Base-by-base conservation (phyloP, 345 rosid genomes). In the Excoecaria cochinchinensis region DNA sequence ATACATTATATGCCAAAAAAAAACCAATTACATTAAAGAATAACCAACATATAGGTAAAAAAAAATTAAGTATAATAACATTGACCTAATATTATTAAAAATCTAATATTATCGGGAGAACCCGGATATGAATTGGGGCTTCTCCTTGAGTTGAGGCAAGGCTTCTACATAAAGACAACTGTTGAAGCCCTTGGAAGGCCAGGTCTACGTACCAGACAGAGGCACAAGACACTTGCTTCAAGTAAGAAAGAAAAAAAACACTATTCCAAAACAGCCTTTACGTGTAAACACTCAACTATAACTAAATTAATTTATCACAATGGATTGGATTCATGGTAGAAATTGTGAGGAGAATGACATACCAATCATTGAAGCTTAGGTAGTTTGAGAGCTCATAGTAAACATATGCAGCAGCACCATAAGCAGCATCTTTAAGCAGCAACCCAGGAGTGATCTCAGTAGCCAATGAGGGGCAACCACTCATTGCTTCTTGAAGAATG, bases 361-460 rank as follows among this genome's bases (percentile, higher is more conserved):
- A 95, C 99, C 99, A 95, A 81, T 93, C 97, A 85, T 87, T 88
- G 87, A 95, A 95, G 87, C 87, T 91, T 67, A 95, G 83, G 82
- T 90, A 95, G 82, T 91, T 95, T 38, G 99, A 95, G 77, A 95
- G 94, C 88, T 95, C 99, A 87, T 95, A 95, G 80, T 95, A 95
- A 75, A 95, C 93, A 82, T 91, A 95, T 73, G 99, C 98, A 76
- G 98, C 92, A 76, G 98, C 99, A 80, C 92, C 98, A 83, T 91
- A 95, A 52, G 96, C 98, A 67, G 98, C 99, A 80, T 95, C 98
- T 83, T 95, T 95, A 38, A 91, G 98, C 82, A 93, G 96, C 84
- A 95, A 84, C 53, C 89, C 93, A 5, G 96, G 86, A 82, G 94
- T 90, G 71, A 93, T 86, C 67, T 95, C 99, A 62, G 93, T 84